These are phyloP conservation scores for Jamesozyma jinghongensis DNA, from an alignment of 805 yeast species.

Conservation along the genomic window DNA sequence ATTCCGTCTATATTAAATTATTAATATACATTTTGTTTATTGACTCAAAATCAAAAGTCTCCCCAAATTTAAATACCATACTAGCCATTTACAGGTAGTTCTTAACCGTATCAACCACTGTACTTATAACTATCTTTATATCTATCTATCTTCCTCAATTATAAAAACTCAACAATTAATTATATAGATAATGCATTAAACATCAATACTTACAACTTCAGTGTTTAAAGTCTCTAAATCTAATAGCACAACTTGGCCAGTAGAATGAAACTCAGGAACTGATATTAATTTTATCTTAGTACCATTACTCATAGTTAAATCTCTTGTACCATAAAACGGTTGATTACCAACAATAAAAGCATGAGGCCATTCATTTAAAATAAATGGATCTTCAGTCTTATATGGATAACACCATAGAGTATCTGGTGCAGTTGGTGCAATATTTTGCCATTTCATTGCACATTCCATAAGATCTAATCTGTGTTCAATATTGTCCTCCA, in stretches of 20 bases:
- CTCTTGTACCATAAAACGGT: slow-evolving; percentile 44
- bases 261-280: slow-evolving; percentile 59
- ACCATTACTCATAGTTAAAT: slow-evolving; percentile 31
- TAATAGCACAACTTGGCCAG: slow-evolving; percentile 57
- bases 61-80: too few species aligned
- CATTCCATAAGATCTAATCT: slow-evolving; percentile 52
- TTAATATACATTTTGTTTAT: too few species aligned
- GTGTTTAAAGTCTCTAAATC: slow-evolving; percentile 50
- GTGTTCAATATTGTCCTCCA: slow-evolving; percentile 18
- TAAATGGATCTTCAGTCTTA: slow-evolving; percentile 68
- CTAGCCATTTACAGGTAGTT: too few species aligned
- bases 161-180: neutral
- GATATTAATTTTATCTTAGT: slow-evolving; percentile 44
- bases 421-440: slow-evolving; percentile 93
- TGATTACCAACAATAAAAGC: slow-evolving; percentile 85
- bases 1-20: too few species aligned
- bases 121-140: too few species aligned
- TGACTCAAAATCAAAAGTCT: too few species aligned
- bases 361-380: slow-evolving; percentile 72
- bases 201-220: slow-evolving; percentile 35
- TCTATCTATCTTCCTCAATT: neutral
- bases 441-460: slow-evolving; percentile 73
- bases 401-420: slow-evolving; percentile 87
- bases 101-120: too few species aligned
- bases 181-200: slow-evolving; percentile 5